Evolutionary conservation across 2,329 filamentous ascomycete species (phyloP).

Genomic region (Aspergillus nomiae): DNA sequence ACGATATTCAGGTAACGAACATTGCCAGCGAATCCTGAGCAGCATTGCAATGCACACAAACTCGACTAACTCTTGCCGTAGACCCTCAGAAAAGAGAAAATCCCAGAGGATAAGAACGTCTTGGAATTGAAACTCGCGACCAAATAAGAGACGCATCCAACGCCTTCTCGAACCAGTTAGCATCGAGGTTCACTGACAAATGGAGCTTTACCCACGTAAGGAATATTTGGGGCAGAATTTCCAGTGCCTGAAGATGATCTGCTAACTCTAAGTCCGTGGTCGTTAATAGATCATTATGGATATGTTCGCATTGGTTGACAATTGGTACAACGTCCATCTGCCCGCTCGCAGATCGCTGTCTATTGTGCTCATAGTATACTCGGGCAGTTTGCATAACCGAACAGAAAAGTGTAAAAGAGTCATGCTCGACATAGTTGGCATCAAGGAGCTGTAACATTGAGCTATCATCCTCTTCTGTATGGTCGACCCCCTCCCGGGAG

Average conservation of each 20-base stretch:
- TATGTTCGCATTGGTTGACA: constrained; percentile 79
- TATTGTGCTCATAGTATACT: constrained; percentile 77
- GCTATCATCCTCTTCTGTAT: constrained; percentile 46
- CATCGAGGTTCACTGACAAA: background rate
- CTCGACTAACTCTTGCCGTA: constrained; percentile 77
- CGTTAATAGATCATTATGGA: constrained; percentile 79
- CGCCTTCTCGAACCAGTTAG: constrained; percentile 47
- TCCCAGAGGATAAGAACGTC: constrained; percentile 88
- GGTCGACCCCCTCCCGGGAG: constrained; percentile 34
- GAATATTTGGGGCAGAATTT: constrained; percentile 95
- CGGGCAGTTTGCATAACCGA: constrained; percentile 86
- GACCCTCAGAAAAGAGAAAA: constrained; percentile 82
- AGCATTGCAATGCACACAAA: constrained; percentile 94
- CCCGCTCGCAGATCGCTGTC: constrained; percentile 45
- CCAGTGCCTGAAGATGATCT: constrained; percentile 75
- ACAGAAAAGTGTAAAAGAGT: constrained; percentile 83
- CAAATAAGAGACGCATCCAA: constrained; percentile 92
- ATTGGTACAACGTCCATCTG: constrained; percentile 66
- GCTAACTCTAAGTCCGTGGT: constrained; percentile 82
- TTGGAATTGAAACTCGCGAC: constrained; percentile 87
- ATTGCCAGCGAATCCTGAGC: constrained; percentile 83
- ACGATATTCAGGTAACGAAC: constrained; percentile 54
- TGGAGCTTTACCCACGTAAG: constrained; percentile 66
- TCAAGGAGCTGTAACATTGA: constrained; percentile 70
- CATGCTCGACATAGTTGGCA: constrained; percentile 77